These are phyloP conservation scores for Lactarius sp. DNA, from an alignment of 768 basidiomycete species.

Conservation along the genomic window DNA sequence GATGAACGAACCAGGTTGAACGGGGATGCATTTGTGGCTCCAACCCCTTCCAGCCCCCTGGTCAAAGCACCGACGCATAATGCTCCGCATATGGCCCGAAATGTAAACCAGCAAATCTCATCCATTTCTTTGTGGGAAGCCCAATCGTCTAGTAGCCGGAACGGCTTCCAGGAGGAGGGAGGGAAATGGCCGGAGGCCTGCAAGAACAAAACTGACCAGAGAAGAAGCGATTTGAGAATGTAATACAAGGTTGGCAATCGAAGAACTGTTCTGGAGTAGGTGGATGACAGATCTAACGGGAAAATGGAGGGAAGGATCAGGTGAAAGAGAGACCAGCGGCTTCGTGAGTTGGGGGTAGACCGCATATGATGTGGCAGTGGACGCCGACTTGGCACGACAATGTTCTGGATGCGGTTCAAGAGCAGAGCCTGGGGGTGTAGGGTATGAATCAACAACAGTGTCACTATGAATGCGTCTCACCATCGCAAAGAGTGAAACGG, in stretches of 20 bases:
- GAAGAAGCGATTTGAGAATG: slow-evolving; percentile 48
- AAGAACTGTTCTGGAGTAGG: slow-evolving; percentile 51
- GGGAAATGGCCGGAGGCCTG: slow-evolving; percentile 49
- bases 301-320: slow-evolving; percentile 42
- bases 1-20: slow-evolving; percentile 56
- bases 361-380: slow-evolving; percentile 30
- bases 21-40: slow-evolving; percentile 47
- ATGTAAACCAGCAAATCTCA: slow-evolving; percentile 70
- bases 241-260: slow-evolving; percentile 63
- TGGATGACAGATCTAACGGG: slow-evolving; percentile 59
- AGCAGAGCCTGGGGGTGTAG: slow-evolving; percentile 48
- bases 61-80: slow-evolving; percentile 63
- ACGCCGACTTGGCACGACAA: slow-evolving; percentile 61
- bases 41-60: slow-evolving; percentile 61
- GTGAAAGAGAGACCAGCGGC: slow-evolving; percentile 26
- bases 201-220: slow-evolving; percentile 56
- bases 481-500: slow-evolving; percentile 60
- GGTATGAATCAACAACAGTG: not conserved
- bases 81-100: slow-evolving; percentile 59
- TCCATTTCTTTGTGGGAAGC: slow-evolving; percentile 48
- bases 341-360: slow-evolving; percentile 22
- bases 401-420: slow-evolving; percentile 72
- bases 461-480: slow-evolving; percentile 34
- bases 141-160: slow-evolving; percentile 43
- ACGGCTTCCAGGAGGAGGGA: slow-evolving; percentile 30